Evolutionary conservation across 2,329 filamentous ascomycete species (phyloP).

Genomic region (Sporothrix pseudoabietina): DNA sequence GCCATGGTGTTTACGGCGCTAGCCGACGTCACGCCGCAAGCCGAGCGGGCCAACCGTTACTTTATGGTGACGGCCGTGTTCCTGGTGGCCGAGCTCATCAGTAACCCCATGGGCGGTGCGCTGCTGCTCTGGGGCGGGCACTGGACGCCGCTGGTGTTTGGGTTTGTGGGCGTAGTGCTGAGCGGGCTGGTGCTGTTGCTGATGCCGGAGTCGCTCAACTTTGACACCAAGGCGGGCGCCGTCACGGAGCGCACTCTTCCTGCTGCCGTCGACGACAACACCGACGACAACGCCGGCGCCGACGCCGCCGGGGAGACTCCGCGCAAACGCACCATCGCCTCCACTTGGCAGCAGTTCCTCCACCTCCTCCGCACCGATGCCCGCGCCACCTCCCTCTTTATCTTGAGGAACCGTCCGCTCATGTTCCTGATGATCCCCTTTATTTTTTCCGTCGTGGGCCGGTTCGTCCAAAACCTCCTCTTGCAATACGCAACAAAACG

Average conservation of each 20-base stretch:
- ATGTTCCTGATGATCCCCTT: constrained; percentile 46
- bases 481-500: constrained; percentile 58
- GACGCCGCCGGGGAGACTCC: neutral
- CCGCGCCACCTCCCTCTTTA: constrained; percentile 45
- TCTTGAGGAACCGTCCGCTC: constrained; percentile 46
- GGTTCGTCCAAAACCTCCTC: constrained; percentile 45
- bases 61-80: constrained; percentile 46
- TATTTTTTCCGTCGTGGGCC: constrained; percentile 41
- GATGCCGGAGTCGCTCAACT: constrained; percentile 49
- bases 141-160: constrained; percentile 47
- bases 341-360: constrained; percentile 8
- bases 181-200: constrained; percentile 40
- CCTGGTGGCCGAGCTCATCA: constrained; percentile 45
- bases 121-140: constrained; percentile 44
- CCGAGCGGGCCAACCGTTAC: constrained; percentile 46
- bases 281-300: neutral
- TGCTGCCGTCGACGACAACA: neutral
- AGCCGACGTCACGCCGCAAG: constrained; percentile 48
- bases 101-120: constrained; percentile 47
- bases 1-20: constrained; percentile 53
- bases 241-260: neutral
- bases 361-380: constrained; percentile 27
- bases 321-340: neutral
- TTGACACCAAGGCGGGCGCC: constrained; percentile 35
- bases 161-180: constrained; percentile 40